Base-by-base conservation (phyloP, 176 grass and related monocot genomes). In the Musa acuminata region DNA sequence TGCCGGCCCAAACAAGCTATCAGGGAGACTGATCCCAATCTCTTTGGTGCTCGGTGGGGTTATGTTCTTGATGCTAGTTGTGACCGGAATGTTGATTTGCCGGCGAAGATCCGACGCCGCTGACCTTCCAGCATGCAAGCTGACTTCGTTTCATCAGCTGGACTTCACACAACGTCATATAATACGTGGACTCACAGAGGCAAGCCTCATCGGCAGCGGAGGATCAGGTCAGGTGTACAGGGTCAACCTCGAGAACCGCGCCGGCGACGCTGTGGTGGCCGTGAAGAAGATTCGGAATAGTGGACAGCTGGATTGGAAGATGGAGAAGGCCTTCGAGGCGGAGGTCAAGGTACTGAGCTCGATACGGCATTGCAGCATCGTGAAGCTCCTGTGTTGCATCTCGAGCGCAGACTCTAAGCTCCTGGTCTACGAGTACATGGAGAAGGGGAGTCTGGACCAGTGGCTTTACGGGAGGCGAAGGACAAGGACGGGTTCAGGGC, bases 351-450 rank as follows among this genome's bases (percentile, higher is more conserved):
- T 85, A 17, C 72, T 89, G 49, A 75, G 87, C 43, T 81, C 71
- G 24, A 93, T 93, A 54, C 22, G 84, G 24, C 81, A 89, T 51
- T 20, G 49, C 12, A 93, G 89, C n/a, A 85, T 85, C 26, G 67
- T 85, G 8, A 93, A 87, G 80, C 64, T 90, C 13, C 49, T 87
- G 1, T 75, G 87, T n/a, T 93, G 71, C 72, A 83, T 89, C 29
- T 81, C 87, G 8, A 73, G 53, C 10, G 24, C 59, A 0, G 53
- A 85, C 27, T 76, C 80, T 1, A 87, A 85, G 51, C 55, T 93
- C 22, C 17, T 90, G 17, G 78, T 93, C 9, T 93, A 89, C 3
- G 87, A 93, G 43, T 93, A 85, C 24, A 93, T 85, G 90, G 77
- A 85, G 72, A 78, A 89, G 0, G 49, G 66, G 49, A 89, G 84